Evolutionary conservation across 108 stramenopile genomes (phyloP).

Genomic region (Cyclotella baltica): DNA sequence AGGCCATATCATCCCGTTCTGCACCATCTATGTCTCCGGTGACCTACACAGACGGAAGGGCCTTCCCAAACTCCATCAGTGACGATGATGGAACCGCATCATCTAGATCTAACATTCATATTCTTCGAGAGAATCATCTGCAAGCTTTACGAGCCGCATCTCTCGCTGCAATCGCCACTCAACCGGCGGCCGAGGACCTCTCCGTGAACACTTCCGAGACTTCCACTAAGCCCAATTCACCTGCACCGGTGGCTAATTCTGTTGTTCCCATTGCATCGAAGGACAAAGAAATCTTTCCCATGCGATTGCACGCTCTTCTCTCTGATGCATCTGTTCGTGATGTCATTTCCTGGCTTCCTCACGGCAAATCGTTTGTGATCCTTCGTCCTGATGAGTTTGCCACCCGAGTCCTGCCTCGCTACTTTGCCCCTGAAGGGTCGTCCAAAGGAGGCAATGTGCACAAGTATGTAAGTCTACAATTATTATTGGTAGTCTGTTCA

Average conservation of each 20-base stretch:
- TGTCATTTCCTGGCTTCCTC: conserved; percentile 82
- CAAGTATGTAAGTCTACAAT: too few relatives aligned
- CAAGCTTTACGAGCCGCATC: conserved; percentile 17
- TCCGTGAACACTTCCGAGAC: neutral
- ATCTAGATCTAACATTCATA: conserved; percentile 19
- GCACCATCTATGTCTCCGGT: neutral
- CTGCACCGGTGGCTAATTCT: conserved; percentile 5
- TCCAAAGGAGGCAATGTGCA: conserved; percentile 28
- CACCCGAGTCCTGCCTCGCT: conserved; percentile 68
- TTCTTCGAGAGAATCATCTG: conserved; percentile 36
- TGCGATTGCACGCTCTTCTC: conserved; percentile 73
- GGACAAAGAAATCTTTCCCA: conserved; percentile 71
- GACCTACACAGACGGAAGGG: neutral
- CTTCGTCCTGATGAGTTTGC: conserved; percentile 82
- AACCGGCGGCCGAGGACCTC: neutral
- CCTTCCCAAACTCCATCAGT: conserved; percentile 7
- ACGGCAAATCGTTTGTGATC: conserved; percentile 81
- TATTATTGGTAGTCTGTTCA: too few relatives aligned
- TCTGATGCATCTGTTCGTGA: conserved; percentile 62
- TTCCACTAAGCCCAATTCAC: neutral
- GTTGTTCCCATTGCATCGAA: conserved; percentile 17
- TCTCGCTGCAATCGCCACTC: conserved; percentile 15
- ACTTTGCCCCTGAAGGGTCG: conserved; percentile 70
- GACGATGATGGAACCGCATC: conserved; percentile 20
- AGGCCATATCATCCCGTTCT: too few relatives aligned